A percentile compares a stretch with the other conserved stretches of the same genome.
Evolutionary conservation across 2,329 filamentous ascomycete genomes (phyloP).

Genomic region (Cadophora sp.): DNA sequence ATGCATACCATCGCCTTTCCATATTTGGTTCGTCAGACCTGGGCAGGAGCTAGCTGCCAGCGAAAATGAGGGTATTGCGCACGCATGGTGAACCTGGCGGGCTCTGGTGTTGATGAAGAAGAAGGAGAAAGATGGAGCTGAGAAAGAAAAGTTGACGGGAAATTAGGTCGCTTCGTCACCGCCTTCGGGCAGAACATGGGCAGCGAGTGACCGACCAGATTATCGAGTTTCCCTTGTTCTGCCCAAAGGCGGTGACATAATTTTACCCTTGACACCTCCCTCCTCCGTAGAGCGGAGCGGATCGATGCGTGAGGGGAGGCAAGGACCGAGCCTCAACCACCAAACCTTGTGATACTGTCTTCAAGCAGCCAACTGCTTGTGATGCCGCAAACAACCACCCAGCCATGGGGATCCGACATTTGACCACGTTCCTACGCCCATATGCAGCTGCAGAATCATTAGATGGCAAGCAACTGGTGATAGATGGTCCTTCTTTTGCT

Average conservation of each 20-base stretch:
- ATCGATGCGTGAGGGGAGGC: too few species aligned
- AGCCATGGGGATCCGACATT: slow-evolving; percentile 65
- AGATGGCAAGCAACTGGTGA: slow-evolving; percentile 53
- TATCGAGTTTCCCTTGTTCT: too few species aligned
- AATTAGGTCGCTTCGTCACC: not conserved
- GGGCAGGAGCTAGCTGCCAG: slow-evolving; percentile 73
- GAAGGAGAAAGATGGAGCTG: slow-evolving; percentile 17
- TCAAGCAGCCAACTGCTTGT: not conserved
- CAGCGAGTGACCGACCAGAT: too few species aligned
- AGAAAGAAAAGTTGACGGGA: slow-evolving; percentile 9
- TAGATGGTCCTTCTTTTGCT: slow-evolving; percentile 83
- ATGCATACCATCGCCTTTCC: slow-evolving; percentile 19
- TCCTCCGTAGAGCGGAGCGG: slow-evolving; percentile 14
- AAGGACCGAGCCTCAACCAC: not conserved
- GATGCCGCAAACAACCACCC: not conserved
- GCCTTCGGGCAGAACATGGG: too few species aligned
- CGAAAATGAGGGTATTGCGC: slow-evolving; percentile 72
- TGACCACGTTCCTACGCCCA: slow-evolving; percentile 59
- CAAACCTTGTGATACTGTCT: not conserved
- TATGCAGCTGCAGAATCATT: slow-evolving; percentile 56
- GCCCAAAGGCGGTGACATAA: too few species aligned
- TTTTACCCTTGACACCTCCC: too few species aligned
- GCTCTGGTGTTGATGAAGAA: slow-evolving; percentile 18
- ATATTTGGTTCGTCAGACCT: slow-evolving; percentile 66
- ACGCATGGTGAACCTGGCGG: slow-evolving; percentile 57